Conservation (phyloP, 1,284 basidiomycete species). For the Boletus sp. region DNA sequence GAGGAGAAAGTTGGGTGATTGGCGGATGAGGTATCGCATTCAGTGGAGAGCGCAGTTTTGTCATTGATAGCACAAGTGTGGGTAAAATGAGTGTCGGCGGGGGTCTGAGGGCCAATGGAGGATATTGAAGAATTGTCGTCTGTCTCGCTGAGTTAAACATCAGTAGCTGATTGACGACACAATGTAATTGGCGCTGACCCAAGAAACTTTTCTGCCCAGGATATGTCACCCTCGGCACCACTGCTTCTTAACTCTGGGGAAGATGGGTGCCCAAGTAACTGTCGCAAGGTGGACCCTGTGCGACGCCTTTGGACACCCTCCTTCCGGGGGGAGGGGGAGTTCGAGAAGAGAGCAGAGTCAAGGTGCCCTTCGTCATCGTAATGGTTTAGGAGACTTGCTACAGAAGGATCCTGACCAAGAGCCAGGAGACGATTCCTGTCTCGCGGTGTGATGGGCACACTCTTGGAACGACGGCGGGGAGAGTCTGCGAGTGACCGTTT, state of each 20-base stretch:
- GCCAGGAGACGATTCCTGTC: conserved; percentile 52
- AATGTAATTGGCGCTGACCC: conserved; percentile 41
- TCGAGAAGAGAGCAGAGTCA: conserved; percentile 58
- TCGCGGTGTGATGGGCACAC: conserved; percentile 39
- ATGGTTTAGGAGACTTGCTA: conserved; percentile 63
- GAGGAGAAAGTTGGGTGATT: conserved; percentile 60
- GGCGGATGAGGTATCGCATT: conserved; percentile 41
- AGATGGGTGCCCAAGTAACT: conserved; percentile 57
- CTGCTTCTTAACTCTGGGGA: conserved; percentile 29
- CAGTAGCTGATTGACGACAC: neutral
- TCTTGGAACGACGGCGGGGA: conserved; percentile 32
- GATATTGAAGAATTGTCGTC: conserved; percentile 44
- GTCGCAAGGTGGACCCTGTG: conserved; percentile 66
- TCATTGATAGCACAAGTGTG: conserved; percentile 33
- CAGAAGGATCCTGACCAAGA: conserved; percentile 70
- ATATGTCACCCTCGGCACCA: conserved; percentile 64
- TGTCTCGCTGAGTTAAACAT: conserved; percentile 39
- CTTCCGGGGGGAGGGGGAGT: conserved; percentile 43
- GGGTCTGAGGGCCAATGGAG: conserved; percentile 46
- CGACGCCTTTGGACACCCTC: conserved; percentile 51
- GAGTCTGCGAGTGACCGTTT: conserved; percentile 27
- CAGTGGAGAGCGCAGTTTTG: conserved; percentile 40
- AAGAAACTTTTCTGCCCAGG: conserved; percentile 73
- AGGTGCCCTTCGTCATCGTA: conserved; percentile 70
- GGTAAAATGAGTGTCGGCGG: conserved; percentile 35